Conservation (phyloP, 768 basidiomycete genomes). For the Lactarius indigo region DNA sequence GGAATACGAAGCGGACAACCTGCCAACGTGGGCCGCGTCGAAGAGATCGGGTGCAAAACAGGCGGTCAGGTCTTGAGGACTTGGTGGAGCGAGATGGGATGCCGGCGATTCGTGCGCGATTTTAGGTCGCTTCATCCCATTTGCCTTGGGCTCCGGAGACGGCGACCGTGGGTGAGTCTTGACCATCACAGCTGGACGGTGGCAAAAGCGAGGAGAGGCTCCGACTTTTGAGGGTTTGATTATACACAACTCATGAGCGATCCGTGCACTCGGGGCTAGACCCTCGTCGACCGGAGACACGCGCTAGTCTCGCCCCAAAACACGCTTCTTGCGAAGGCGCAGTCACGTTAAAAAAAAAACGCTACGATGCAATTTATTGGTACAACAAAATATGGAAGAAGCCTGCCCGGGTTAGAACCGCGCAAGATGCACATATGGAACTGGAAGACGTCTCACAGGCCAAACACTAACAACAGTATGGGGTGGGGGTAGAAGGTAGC, state of each 20-base stretch:
- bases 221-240: neutral
- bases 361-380: constrained; percentile 15
- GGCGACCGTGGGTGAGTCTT: constrained; percentile 46
- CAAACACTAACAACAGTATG: neutral
- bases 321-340: neutral
- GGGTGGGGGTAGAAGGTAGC: neutral
- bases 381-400: constrained; percentile 16
- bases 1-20: constrained; percentile 54
- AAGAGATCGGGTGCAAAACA: constrained; percentile 56
- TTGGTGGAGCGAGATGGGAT: constrained; percentile 16
- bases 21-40: constrained; percentile 50
- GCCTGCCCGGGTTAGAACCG: neutral
- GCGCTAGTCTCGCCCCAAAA: neutral
- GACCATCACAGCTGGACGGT: constrained; percentile 34
- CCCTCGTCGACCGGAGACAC: constrained; percentile 2
- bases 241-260: neutral
- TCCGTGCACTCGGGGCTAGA: constrained; percentile 11
- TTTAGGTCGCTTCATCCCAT: constrained; percentile 38
- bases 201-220: neutral
- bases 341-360: neutral
- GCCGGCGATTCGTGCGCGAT: constrained; percentile 33
- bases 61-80: constrained; percentile 29
- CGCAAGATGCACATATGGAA: neutral
- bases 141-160: constrained; percentile 38
- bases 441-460: neutral